Evolutionary conservation across 2,329 filamentous ascomycete species (phyloP).

Genomic region (Hymenoscyphus linearis): DNA sequence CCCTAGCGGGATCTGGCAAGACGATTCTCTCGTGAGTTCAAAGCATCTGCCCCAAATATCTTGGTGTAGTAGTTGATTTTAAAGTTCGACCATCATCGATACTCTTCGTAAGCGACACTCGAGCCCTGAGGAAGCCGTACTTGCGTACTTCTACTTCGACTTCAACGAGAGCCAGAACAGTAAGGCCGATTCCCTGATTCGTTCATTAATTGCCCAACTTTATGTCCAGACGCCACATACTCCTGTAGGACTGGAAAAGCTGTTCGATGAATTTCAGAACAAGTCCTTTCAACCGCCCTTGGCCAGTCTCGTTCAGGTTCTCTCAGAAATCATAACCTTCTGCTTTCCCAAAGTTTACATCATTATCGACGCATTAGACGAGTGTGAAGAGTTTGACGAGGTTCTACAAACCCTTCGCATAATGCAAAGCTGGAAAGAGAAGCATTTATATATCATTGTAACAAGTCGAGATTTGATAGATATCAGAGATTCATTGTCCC

Average conservation of each 20-base stretch:
- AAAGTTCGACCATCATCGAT: slow-evolving; percentile 30
- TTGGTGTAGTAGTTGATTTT: not conserved
- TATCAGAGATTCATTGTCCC: not conserved
- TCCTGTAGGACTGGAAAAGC: slow-evolving; percentile 6
- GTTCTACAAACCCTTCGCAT: not conserved
- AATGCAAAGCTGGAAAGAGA: not conserved
- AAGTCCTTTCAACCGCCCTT: not conserved
- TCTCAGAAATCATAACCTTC: not conserved
- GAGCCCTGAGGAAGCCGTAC: slow-evolving; percentile 8
- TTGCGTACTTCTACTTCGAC: slow-evolving; percentile 38
- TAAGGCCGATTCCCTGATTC: slow-evolving; percentile 28
- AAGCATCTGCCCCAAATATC: not conserved
- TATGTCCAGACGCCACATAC: slow-evolving; percentile 21
- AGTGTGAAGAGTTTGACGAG: slow-evolving; percentile 22
- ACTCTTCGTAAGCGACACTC: slow-evolving; percentile 9
- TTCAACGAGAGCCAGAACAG: slow-evolving; percentile 35
- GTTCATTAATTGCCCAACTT: slow-evolving; percentile 33
- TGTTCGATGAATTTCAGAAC: slow-evolving; percentile 9
- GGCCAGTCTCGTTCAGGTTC: not conserved
- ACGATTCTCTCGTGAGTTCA: slow-evolving; percentile 4
- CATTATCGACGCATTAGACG: slow-evolving; percentile 35
- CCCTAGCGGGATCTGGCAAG: slow-evolving; percentile 6
- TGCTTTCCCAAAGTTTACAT: slow-evolving; percentile 30
- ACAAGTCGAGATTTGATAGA: not conserved
- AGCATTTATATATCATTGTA: not conserved